phyloP scores from a whole-genome alignment of 192 early-diverging fungal genomes.

The Phycomyces nitens region DNA sequence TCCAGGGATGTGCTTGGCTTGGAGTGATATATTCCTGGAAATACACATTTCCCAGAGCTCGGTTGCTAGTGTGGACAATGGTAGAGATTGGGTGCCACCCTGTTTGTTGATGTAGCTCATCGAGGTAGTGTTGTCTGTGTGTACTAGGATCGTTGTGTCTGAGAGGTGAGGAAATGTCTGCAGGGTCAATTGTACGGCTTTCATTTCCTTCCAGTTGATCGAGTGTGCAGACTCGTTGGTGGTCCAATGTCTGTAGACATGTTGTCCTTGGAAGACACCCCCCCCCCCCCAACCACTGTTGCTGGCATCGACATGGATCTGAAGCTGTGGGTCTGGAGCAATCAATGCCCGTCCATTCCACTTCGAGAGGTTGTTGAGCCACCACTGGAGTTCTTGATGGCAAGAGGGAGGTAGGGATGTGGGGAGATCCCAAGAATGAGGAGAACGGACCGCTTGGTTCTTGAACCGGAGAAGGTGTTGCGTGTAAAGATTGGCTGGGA shows the following conservation, averaged over 20 bases:
- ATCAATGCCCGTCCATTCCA: conserved; percentile 29
- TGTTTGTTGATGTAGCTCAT: conserved; percentile 14
- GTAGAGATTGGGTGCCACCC: conserved; percentile 13
- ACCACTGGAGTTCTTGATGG: conserved; percentile 6
- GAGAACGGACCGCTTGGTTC: conserved; percentile 13
- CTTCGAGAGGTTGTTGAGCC: not conserved
- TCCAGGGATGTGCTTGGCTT: not conserved
- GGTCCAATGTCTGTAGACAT: conserved; percentile 15
- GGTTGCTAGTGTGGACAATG: conserved; percentile 19
- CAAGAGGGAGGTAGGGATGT: not conserved
- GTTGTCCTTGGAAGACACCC: not conserved
- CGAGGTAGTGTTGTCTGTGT: conserved; percentile 6
- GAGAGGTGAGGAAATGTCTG: not conserved
- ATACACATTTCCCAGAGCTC: conserved; percentile 8
- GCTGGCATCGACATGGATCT: conserved; percentile 28
- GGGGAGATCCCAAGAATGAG: not conserved
- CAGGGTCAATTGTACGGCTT: conserved; percentile 5
- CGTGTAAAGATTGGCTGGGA: conserved; percentile 28
- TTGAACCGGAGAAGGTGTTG: conserved; percentile 24
- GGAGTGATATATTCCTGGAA: not conserved
- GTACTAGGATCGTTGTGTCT: not conserved
- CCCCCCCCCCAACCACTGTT: conserved; percentile 30
- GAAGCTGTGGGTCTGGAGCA: conserved; percentile 5
- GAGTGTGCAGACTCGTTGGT: conserved; percentile 1
- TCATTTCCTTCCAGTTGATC: conserved; percentile 34